Base-by-base conservation (phyloP, 345 rosid species). In the Zanthoxylum bungeanum region DNA sequence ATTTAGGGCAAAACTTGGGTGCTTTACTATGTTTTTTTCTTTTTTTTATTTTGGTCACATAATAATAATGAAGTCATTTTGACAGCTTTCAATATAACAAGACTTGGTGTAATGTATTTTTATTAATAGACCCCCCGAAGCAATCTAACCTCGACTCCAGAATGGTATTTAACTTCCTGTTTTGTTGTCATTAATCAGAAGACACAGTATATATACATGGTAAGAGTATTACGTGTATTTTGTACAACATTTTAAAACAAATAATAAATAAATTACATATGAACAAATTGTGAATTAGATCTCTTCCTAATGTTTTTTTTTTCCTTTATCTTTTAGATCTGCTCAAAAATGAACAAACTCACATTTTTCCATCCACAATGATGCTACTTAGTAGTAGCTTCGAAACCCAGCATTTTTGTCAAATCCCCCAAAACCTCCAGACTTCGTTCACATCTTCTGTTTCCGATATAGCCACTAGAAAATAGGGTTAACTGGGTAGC, bases 401-500 rank as follows among this genome's bases (percentile, higher is more conserved):
- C 68, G 60, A 70, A 70, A 60, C 4, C 58, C 68, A 31, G 79
- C 52, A 65, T n/a, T 50, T 60, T 51, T 66, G 69, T 46, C 60
- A 12, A 24, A 25, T 14, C 34, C 27, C 22, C 27, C 22, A 56
- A 56, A 60, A 9, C 6, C 52, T 56, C 36, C 9, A 46, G 44
- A 44, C 40, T 65, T 62, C 31, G 37, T 12, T 51, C 63, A 58
- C 46, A 71, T 47, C 31, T 53, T 31, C 22, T 25, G 31, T 33
- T 60, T 57, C 67, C 30, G 22, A 28, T 17, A 64, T 37, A 61
- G 73, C 70, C 33, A 46, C 62, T 21, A 28, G 47, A 36, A 53
- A 22, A 16, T 31, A 34, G 64, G 64, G n/a, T 36, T 53, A 44
- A 64, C 25, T 33, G 12, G 62, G 68, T 27, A n/a, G 51, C 51